Percentiles rank a stretch among this genome's conserved stretches.
These are phyloP conservation scores for Tausonia pullulans DNA, from an alignment of 1,284 basidiomycete species.

Conservation along the genomic window DNA sequence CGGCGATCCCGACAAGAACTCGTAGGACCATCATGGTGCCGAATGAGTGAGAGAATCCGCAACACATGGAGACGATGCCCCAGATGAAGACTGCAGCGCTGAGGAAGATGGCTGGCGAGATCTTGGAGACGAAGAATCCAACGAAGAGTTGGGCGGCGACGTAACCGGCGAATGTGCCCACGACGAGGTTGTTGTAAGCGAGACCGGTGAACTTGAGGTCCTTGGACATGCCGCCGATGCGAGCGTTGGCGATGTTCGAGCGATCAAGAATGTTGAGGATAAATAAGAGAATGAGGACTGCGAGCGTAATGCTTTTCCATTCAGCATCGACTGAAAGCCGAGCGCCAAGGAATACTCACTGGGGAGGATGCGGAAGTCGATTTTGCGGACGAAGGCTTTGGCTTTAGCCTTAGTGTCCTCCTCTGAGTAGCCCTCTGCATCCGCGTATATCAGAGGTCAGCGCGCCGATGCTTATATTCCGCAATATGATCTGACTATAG, in stretches of 20 bases:
- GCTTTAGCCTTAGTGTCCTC: neutral
- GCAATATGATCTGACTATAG: too few species aligned
- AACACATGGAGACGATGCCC: neutral
- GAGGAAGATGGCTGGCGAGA: neutral
- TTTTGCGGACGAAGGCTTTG: neutral
- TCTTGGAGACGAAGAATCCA: neutral
- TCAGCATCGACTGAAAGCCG: too few species aligned
- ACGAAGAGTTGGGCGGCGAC: neutral
- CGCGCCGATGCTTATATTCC: too few species aligned
- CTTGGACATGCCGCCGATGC: neutral
- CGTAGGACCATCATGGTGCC: neutral
- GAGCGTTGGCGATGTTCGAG: neutral
- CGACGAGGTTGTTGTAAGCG: neutral
- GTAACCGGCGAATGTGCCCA: neutral
- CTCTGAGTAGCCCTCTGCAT: neutral
- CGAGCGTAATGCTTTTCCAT: too few species aligned
- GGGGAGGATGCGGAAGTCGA: neutral
- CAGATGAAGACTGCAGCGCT: neutral
- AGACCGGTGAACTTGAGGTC: neutral
- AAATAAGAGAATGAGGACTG: neutral
- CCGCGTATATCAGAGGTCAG: too few species aligned
- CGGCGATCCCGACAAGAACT: neutral
- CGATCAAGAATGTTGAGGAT: slow-evolving; percentile 1
- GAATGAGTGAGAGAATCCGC: neutral
- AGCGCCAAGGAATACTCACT: too few species aligned